Evolutionary conservation across 2,329 filamentous ascomycete genomes (phyloP), one percentile per base, ranked within the genome.

Genomic region (Colletotrichum cereale): DNA sequence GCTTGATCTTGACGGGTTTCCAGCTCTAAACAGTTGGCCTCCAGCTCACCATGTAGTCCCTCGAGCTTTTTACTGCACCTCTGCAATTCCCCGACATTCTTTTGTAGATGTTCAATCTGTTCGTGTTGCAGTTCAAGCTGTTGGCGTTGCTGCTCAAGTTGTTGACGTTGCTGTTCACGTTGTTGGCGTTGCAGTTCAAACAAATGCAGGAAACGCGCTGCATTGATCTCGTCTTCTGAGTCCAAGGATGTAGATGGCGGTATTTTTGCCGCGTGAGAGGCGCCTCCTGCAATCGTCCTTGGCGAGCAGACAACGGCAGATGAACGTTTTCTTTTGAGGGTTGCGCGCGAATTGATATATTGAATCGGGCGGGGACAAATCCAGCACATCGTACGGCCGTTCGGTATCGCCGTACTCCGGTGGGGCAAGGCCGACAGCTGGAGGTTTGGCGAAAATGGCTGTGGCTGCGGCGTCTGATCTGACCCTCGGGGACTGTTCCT

Each of bases 161-260:
- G 42, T n/a, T 44, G 14, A 24, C 14, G 4, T 18, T 29, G 52
- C 18, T 36, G 29, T 6, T 55, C 44, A 48, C n/a, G n/a, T 16
- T 11, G 42, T n/a, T 44, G 14, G 48, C 14, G 4, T 18, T 29
- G 52, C 18, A 55, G 29, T 6, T 55, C 44, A 48, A 48, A 24
- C 44, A 48, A 48, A 48, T 48, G 44, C 44, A 48, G 44, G 44
- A 48, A 48, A 48, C n/a, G 44, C 44, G 44, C 44, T 48, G 44
- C 5, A 4, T 48, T 48, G 11, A 18, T 48, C 44, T 48, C 14
- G 44, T 48, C 44, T 12, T 5, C 44, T 21, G 44, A 24, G 44
- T 48, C 44, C 44, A 48, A 48, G 44, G n/a, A 48, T 48, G 44
- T 18, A 48, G 44, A 48, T 48, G 10, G 44, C 44, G 44, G 44